These are phyloP conservation scores for Dictyostelium intermedium DNA, from an alignment of 78 protist genomes.

Conservation along the genomic window DNA sequence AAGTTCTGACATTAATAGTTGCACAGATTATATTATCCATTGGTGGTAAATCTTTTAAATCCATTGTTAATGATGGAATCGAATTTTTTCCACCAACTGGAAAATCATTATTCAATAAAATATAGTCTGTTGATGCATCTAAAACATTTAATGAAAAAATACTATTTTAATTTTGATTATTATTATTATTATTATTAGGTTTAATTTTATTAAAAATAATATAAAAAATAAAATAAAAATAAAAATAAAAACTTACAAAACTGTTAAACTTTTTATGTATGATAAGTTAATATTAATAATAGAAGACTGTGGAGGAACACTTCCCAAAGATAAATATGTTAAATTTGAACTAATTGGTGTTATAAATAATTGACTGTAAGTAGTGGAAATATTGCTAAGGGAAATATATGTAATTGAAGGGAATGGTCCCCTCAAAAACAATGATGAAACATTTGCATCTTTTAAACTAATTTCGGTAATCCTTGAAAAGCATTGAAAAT, in stretches of 20 bases:
- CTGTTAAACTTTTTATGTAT: no score
- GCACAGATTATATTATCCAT: not conserved
- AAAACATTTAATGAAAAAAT: no score
- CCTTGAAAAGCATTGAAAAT: not conserved
- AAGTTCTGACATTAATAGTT: not conserved
- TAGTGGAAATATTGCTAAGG: not conserved
- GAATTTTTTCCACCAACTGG: not conserved
- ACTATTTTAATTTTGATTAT: not conserved
- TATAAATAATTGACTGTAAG: not conserved
- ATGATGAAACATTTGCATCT: not conserved
- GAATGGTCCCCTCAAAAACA: not conserved
- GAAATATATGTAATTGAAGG: not conserved
- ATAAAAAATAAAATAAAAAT: no score
- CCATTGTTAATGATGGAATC: not conserved
- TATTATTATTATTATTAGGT: no score
- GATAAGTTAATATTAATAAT: not conserved
- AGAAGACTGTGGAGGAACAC: not conserved
- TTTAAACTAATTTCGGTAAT: no score
- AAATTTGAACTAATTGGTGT: not conserved
- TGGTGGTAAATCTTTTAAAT: not conserved
- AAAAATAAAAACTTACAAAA: not conserved
- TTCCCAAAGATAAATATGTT: not conserved
- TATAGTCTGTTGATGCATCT: not conserved
- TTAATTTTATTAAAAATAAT: no score
- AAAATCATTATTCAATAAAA: not conserved